Evolutionary conservation across 1,284 basidiomycete genomes (phyloP).

Genomic region (Ganoderma meredithae): DNA sequence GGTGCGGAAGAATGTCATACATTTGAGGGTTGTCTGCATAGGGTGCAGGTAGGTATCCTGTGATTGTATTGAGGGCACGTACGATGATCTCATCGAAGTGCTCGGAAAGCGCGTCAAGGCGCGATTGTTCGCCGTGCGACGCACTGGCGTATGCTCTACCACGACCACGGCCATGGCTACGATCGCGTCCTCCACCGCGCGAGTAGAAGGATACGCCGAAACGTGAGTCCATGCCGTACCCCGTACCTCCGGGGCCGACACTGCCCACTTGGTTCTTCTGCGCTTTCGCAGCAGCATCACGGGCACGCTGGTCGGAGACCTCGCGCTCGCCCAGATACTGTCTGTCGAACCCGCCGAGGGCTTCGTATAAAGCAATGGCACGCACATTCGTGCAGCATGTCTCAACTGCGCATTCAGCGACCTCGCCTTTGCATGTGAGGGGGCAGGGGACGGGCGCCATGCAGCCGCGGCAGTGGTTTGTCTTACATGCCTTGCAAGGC

Average conservation of each 20-base stretch:
- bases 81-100: slow-evolving; percentile 53
- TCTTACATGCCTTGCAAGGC: slow-evolving; percentile 50
- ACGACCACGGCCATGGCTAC: slow-evolving; percentile 27
- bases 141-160: slow-evolving; percentile 2
- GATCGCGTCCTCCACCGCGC: slow-evolving; percentile 9
- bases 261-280: slow-evolving; percentile 33
- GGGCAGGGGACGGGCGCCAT: slow-evolving; percentile 48
- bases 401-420: slow-evolving; percentile 45
- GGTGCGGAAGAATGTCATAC: slow-evolving; percentile 59
- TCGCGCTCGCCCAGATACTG: slow-evolving; percentile 51
- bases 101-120: slow-evolving; percentile 28
- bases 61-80: slow-evolving; percentile 49
- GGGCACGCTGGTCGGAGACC: slow-evolving; percentile 47
- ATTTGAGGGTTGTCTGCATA: slow-evolving; percentile 50
- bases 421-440: slow-evolving; percentile 50
- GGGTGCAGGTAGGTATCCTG: slow-evolving; percentile 52
- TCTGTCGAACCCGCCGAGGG: slow-evolving; percentile 55
- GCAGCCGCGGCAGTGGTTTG: slow-evolving; percentile 58
- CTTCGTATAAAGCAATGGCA: slow-evolving; percentile 58
- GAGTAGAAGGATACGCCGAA: neutral
- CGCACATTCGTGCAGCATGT: slow-evolving; percentile 56
- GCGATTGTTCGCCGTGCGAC: neutral
- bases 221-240: slow-evolving; percentile 42
- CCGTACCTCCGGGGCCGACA: slow-evolving; percentile 61
- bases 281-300: slow-evolving; percentile 40